Evolutionary conservation across 495 filamentous ascomycete species (phyloP), one percentile per base, ranked within the genome.

Genomic region (Penicillium daleae): DNA sequence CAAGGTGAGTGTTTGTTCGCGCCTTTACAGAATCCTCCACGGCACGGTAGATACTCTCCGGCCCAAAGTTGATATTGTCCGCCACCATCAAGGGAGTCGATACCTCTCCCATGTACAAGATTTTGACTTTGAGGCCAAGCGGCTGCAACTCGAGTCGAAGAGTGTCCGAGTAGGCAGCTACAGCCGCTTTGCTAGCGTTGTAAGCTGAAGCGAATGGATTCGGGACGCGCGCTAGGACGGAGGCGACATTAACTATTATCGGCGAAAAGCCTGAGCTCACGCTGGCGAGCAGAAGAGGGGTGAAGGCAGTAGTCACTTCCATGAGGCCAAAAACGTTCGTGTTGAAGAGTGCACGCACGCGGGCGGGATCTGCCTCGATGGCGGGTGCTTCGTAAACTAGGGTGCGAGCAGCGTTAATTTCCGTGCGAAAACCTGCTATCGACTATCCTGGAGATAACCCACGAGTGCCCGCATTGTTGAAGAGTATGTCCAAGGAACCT

Each of bases 321-420:
- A 57, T 40, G 7, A 57, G 35, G 8, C 54, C 54, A 24, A 57
- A 57, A 22, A 57, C 54, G 19, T 57, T 57, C 17, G 54, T 42
- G 24, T 57, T 39, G 35, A 57, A 57, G 19, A 57, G 22, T 15
- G 10, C 32, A 39, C 54, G 32, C 4, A 42, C 24, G 19, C 32
- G 32, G 1, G 5, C 2, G 24, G 54, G 35, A 57, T 57, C 54
- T 35, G 54, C 35, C 39, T 57, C 54, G 32, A 57, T 57, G 3
- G 54, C 54, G 12, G 54, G 54, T 5, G 54, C 54, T 40, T 57
- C 54, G 24, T 57, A 57, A 35, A 57, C 54, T 57, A 42, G 12
- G 22, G 17, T 44, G 19, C 19, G 40, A 44, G 40, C 40, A 44
- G 40, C 40, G 40, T 44, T 44, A 44, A 44, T 32, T 44, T 44